Evolutionary conservation across 31 red algal genomes (phyloP).

Genomic region (Bonnemaisonia californica): DNA sequence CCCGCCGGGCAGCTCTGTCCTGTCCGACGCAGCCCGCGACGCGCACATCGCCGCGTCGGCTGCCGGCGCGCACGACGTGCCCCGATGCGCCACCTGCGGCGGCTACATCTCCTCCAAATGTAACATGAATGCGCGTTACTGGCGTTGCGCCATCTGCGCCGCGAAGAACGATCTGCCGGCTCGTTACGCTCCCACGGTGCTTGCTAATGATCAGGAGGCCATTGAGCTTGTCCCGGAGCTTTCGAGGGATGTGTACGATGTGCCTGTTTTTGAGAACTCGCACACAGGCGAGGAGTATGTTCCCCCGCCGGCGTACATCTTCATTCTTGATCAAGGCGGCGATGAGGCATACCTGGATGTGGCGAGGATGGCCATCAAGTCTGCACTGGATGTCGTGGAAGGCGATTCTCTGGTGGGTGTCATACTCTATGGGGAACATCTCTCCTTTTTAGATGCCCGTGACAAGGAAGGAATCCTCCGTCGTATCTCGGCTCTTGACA

Average conservation of each 20-base stretch:
- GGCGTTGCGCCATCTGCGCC: slow-evolving; percentile 46
- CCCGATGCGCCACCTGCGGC: slow-evolving; percentile 44
- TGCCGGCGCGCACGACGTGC: slow-evolving; percentile 21
- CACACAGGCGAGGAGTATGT: neutral
- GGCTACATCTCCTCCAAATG: slow-evolving; percentile 44
- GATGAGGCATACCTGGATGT: slow-evolving; percentile 50
- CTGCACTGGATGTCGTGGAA: slow-evolving; percentile 45
- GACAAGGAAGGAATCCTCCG: slow-evolving; percentile 20
- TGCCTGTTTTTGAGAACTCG: slow-evolving; percentile 38
- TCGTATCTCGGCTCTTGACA: slow-evolving; percentile 21
- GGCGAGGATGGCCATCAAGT: slow-evolving; percentile 38
- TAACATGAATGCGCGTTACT: slow-evolving; percentile 47
- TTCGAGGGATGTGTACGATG: slow-evolving; percentile 48
- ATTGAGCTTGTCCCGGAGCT: slow-evolving; percentile 51
- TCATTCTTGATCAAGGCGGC: slow-evolving; percentile 50
- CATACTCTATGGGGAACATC: slow-evolving; percentile 42
- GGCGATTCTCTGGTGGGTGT: slow-evolving; percentile 39
- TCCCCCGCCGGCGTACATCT: slow-evolving; percentile 54
- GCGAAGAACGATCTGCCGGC: slow-evolving; percentile 34
- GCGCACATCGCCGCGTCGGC: neutral
- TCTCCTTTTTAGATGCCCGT: slow-evolving; percentile 50
- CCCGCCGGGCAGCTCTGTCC: neutral
- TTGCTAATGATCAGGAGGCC: slow-evolving; percentile 21
- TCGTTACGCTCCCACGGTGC: slow-evolving; percentile 35
- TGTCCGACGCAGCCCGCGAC: neutral